Evolutionary conservation across 805 yeast species (phyloP), one percentile per base, ranked within the genome.

Genomic region (Metschnikowia lachancei): DNA sequence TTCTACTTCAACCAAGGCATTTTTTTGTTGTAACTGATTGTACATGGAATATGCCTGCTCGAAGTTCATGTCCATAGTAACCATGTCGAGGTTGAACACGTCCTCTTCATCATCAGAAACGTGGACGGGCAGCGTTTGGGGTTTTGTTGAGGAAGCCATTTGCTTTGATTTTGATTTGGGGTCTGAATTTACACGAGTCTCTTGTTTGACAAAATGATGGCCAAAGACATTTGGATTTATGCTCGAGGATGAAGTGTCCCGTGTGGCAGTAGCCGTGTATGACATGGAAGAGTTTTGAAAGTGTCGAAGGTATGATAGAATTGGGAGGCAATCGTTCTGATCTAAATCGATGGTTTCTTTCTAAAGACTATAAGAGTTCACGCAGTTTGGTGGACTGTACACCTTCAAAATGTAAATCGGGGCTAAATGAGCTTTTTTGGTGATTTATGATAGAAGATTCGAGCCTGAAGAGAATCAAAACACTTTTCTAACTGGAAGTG

Each of bases 21-120:
- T 57, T 41, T 68, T 69, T 40, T 69, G 72, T 53, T 71, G 75
- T 40, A 70, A 54, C 35, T 60, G 62, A 34, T 63, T 57, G 57
- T 70, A 72, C 68, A 69, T 65, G 29, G 61, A 52, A 51, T 70
- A 72, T 11, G 75, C 75, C 58, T 71, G 74, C 60, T 72, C 76
- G 43, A 72, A 72, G 45, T 71, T 70, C 75, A 71, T 71, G 58
- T 70, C 75, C 43, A 61, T 58, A 17, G 69, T 57, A 42, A 67
- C 64, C 63, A 67, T 57, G 43, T 67, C 69, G 35, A 64, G 57
- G 29, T 49, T 46, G 45, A 52, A 58, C n/a, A 53, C 41, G 34
- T 55, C 57, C 38, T 55, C 58, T 36, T 55, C 58, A 17, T 53
- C 55, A 37, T 53, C 57, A 19, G 58, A 49, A 18, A 43, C 31